A percentile compares a stretch with the other conserved stretches of the same genome.
phyloP scores from a whole-genome alignment of 2,329 filamentous ascomycete genomes.

The Fonsecaea nubica region DNA sequence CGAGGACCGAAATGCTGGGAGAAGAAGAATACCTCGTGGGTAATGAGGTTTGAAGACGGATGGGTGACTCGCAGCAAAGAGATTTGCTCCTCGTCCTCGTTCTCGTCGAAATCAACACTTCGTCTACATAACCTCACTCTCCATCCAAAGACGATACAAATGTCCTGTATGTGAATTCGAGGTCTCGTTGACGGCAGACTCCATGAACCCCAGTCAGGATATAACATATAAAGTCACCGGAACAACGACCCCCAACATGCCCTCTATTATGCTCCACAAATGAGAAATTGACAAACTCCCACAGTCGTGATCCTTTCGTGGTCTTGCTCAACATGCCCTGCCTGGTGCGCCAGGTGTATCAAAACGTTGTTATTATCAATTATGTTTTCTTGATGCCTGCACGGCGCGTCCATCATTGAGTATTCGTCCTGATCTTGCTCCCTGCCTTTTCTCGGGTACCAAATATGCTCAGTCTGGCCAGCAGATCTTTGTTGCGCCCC shows the following conservation, averaged over 20 bases:
- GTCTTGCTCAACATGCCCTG: not conserved
- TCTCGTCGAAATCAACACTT: no score
- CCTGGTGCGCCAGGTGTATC: slow-evolving; percentile 3
- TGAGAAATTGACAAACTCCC: slow-evolving; percentile 1
- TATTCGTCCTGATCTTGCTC: not conserved
- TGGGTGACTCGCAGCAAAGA: no score
- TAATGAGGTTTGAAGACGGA: no score
- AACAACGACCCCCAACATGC: not conserved
- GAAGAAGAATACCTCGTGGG: not conserved
- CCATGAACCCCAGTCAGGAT: not conserved
- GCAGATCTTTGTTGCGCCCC: slow-evolving; percentile 22
- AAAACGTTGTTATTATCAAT: slow-evolving; percentile 3
- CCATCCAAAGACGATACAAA: not conserved
- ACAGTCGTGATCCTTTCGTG: slow-evolving; percentile 2
- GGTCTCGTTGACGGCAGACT: not conserved
- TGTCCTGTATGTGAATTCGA: not conserved
- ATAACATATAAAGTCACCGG: not conserved
- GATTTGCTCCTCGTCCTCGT: no score
- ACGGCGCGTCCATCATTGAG: not conserved
- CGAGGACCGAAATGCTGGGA: not conserved
- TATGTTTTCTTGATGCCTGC: not conserved
- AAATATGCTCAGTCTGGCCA: slow-evolving; percentile 17
- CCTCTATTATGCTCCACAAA: not conserved
- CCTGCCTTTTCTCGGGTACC: not conserved
- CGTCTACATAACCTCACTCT: no score